Conservation (phyloP, 495 filamentous ascomycete genomes). For the Symbiotaphrina buchneri region DNA sequence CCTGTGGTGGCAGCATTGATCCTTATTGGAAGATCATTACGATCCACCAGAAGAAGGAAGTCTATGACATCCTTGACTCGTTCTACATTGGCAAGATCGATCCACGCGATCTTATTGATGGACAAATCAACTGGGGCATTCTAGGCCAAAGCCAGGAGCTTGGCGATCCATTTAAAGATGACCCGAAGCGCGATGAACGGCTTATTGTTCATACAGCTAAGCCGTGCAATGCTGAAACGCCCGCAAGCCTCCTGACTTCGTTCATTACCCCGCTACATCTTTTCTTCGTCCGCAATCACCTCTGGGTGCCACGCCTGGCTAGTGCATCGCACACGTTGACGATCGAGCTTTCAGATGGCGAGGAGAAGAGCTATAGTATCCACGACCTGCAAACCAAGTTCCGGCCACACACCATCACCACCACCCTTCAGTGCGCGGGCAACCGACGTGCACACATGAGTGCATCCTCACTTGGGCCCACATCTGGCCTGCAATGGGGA, state of each 20-base stretch:
- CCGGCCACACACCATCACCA: slow-evolving; percentile 27
- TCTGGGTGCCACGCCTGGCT: slow-evolving; percentile 28
- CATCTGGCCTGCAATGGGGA: slow-evolving; percentile 38
- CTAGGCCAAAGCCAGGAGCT: slow-evolving; percentile 20
- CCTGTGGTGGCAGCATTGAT: slow-evolving; percentile 29
- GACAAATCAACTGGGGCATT: slow-evolving; percentile 17
- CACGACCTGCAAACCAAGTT: slow-evolving; percentile 20
- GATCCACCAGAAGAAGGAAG: slow-evolving; percentile 32
- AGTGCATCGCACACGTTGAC: slow-evolving; percentile 22
- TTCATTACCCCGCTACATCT: slow-evolving; percentile 29
- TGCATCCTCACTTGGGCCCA: slow-evolving; percentile 34
- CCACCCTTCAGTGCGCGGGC: slow-evolving; percentile 37
- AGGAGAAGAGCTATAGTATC: slow-evolving; percentile 21
- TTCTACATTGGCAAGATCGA: slow-evolving; percentile 30
- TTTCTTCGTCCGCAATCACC: slow-evolving; percentile 41
- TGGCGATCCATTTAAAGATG: slow-evolving; percentile 29
- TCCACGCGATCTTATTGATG: slow-evolving; percentile 24
- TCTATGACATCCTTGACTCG: slow-evolving; percentile 30
- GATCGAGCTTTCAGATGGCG: slow-evolving; percentile 30
- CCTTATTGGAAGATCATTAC: slow-evolving; percentile 41
- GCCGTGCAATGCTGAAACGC: slow-evolving; percentile 34
- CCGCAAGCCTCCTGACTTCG: slow-evolving; percentile 17
- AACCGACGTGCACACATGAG: slow-evolving; percentile 43
- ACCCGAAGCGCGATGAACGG: slow-evolving; percentile 24
- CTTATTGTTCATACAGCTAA: slow-evolving; percentile 22